Evolutionary conservation across 805 yeast species (phyloP), one percentile per base, ranked within the genome.

Genomic region (Starmerella floricola): DNA sequence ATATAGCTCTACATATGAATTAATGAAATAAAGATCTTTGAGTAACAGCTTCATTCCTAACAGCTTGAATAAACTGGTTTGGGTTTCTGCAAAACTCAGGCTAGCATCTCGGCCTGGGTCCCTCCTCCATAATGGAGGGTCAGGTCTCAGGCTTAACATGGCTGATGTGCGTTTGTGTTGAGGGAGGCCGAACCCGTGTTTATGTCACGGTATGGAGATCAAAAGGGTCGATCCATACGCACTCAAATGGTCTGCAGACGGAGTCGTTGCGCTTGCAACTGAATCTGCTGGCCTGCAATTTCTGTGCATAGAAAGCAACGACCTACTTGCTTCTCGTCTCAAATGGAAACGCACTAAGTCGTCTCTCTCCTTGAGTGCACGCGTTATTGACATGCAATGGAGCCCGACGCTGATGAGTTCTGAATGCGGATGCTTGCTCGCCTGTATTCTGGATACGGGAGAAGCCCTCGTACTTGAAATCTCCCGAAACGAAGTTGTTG

Each of bases 181-280:
- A n/a, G n/a, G n/a, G n/a, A n/a, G n/a, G n/a, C n/a, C n/a, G n/a
- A n/a, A n/a, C n/a, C n/a, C n/a, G n/a, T n/a, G n/a, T n/a, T n/a
- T n/a, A n/a, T n/a, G n/a, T n/a, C n/a, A 5, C 27, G 29, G 27
- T 18, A 48, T 47, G 50, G 45, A 42, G 41, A 38, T 48, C 35
- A 26, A 39, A 21, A 34, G 52, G 23, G 18, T 48, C 29, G 52
- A 48, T 31, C 52, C 52, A 20, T 41, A 43, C 36, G 29, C 29
- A 34, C 42, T 24, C 8, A 21, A 33, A 13, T 48, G 52, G 52
- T 37, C 51, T 5, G 37, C 36, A 11, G 44, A 40, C 23, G 52
- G 52, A 8, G 31, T 38, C 4, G 23, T 46, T 11, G 50, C 50
- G 2, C 20, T 48, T 4, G 52, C 52, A 4, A 31, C 44, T 13